Conservation (phyloP, 495 filamentous ascomycete species). For the Aspergillus baeticus region DNA sequence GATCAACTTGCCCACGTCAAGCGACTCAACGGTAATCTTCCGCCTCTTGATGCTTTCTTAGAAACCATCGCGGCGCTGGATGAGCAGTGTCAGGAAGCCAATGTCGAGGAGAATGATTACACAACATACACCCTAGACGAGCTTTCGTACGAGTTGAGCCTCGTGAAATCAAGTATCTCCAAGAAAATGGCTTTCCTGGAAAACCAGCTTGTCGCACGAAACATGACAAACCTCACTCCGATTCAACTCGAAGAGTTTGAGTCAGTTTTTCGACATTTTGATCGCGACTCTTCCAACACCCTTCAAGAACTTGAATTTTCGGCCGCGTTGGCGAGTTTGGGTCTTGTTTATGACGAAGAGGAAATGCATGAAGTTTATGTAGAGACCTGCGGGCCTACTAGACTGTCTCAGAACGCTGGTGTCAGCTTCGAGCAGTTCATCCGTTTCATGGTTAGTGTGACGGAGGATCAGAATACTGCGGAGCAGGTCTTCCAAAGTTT, state of each 20-base stretch:
- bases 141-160: slow-evolving; percentile 85
- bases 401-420: slow-evolving; percentile 45
- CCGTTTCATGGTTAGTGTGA: slow-evolving; percentile 97
- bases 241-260: slow-evolving; percentile 99
- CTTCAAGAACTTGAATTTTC: slow-evolving; percentile 95
- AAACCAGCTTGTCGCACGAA: slow-evolving; percentile 94
- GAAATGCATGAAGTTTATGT: slow-evolving; percentile 94
- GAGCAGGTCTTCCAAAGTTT: slow-evolving; percentile 98
- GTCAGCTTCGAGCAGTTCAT: slow-evolving; percentile 99
- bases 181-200: slow-evolving; percentile 97
- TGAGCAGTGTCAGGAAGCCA: slow-evolving; percentile 88
- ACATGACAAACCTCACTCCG: slow-evolving; percentile 97
- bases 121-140: slow-evolving; percentile 98
- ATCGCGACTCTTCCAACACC: slow-evolving; percentile 86
- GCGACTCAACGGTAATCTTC: slow-evolving; percentile 73
- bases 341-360: slow-evolving; percentile 88
- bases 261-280: slow-evolving; percentile 95
- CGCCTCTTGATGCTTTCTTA: slow-evolving; percentile 85
- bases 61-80: slow-evolving; percentile 79
- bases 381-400: slow-evolving; percentile 61
- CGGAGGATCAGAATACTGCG: slow-evolving; percentile 96
- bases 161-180: slow-evolving; percentile 85
- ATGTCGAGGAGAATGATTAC: slow-evolving; percentile 98
- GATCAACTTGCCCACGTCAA: slow-evolving; percentile 87
- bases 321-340: slow-evolving; percentile 87